Percentiles rank a stretch among this genome's conserved stretches.
phyloP scores from a whole-genome alignment of 2,329 filamentous ascomycete species.

The Botrytis pseudocinerea region DNA sequence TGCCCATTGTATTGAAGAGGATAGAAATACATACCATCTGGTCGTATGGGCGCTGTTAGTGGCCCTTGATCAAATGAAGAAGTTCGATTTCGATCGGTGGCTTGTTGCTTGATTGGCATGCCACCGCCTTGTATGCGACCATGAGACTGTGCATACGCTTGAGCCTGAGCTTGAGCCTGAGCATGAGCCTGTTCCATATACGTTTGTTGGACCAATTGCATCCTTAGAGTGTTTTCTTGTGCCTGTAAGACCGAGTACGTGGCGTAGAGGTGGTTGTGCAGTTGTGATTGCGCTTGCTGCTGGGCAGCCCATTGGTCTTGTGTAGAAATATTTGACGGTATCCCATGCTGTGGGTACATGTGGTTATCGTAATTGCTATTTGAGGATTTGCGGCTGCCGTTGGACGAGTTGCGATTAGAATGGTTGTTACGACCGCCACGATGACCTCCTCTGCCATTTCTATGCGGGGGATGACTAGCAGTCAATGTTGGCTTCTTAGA shows the following conservation, averaged over 20 bases:
- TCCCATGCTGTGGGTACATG: conserved; percentile 30
- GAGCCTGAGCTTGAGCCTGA: conserved; percentile 44
- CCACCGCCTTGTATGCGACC: conserved; percentile 41
- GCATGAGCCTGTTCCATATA: conserved; percentile 46
- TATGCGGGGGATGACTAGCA: conserved; percentile 57
- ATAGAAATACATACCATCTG: conserved; percentile 55
- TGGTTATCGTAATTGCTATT: conserved; percentile 39
- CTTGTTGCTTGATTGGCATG: conserved; percentile 41
- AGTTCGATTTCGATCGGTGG: conserved; percentile 55
- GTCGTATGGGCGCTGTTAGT: conserved; percentile 57
- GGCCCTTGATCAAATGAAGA: conserved; percentile 65
- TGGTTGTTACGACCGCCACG: conserved; percentile 35
- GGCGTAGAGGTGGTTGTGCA: conserved; percentile 43
- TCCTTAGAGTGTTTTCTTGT: conserved; percentile 49
- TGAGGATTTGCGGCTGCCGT: conserved; percentile 39
- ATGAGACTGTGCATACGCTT: conserved; percentile 46
- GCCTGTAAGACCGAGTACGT: conserved; percentile 45
- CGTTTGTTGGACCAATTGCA: conserved; percentile 50
- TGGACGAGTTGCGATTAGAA: conserved; percentile 37
- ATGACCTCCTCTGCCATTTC: conserved; percentile 37
- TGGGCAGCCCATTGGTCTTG: conserved; percentile 41
- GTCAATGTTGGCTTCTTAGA: conserved; percentile 52
- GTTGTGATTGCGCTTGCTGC: conserved; percentile 40
- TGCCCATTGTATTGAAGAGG: conserved; percentile 46
- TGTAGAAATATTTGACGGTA: conserved; percentile 33